Conservation (phyloP, 106 monocot genomes). For the Dioscorea alata region DNA sequence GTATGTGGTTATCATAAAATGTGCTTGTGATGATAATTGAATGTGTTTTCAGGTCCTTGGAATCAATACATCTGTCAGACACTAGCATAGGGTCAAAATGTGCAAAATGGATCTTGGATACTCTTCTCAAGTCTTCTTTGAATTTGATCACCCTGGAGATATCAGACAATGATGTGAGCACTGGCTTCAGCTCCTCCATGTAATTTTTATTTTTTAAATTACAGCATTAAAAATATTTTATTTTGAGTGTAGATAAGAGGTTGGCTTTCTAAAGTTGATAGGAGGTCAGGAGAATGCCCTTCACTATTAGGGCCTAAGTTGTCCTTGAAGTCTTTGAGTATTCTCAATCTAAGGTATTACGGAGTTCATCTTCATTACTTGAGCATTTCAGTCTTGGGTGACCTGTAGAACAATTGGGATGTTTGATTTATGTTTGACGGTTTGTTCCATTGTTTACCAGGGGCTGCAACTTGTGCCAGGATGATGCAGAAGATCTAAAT, state of each 20-base stretch:
- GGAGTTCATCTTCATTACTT: no score
- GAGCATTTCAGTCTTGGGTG: no score
- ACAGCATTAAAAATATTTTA: background rate
- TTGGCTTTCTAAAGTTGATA: slow-evolving; percentile 53
- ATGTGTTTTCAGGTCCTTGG: slow-evolving; percentile 32
- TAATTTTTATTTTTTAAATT: background rate
- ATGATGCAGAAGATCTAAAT: slow-evolving; percentile 64
- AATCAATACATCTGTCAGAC: slow-evolving; percentile 34
- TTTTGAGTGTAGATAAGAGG: slow-evolving; percentile 43
- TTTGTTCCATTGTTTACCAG: slow-evolving; percentile 22
- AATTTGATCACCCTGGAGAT: slow-evolving; percentile 48
- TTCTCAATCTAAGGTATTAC: slow-evolving; percentile 57
- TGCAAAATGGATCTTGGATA: slow-evolving; percentile 49
- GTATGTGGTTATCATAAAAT: no score
- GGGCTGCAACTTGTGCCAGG: slow-evolving; percentile 57
- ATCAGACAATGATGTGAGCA: slow-evolving; percentile 64
- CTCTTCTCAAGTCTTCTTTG: slow-evolving; percentile 40
- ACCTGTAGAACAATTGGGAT: no score
- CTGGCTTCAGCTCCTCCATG: background rate
- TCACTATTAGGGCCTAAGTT: slow-evolving; percentile 18
- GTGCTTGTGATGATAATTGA: no score
- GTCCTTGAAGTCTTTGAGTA: slow-evolving; percentile 39
- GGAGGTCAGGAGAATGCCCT: slow-evolving; percentile 10
- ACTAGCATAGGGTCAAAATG: slow-evolving; percentile 38
- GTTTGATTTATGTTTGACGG: background rate